phyloP scores from a whole-genome alignment of 805 yeast genomes.

The Wickerhamiella cacticola region DNA sequence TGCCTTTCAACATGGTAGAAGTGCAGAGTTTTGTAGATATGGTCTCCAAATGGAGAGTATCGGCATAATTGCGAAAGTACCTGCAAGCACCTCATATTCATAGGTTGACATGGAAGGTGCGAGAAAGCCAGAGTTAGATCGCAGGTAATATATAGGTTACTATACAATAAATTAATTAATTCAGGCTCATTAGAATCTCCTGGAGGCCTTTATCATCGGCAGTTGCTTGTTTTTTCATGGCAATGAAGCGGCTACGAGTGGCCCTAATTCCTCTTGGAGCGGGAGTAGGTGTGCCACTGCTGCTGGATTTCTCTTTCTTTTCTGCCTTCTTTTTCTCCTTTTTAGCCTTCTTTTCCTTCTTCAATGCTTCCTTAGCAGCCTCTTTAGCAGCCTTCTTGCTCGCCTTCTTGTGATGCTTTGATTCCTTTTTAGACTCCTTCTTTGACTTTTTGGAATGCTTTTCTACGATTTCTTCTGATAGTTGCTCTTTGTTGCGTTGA shows the following conservation, averaged over 20 bases:
- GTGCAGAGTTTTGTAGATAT: too few species aligned
- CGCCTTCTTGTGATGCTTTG: conserved; percentile 27
- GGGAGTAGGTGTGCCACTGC: conserved; percentile 17
- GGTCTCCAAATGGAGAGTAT: too few species aligned
- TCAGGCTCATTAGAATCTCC: conserved; percentile 67
- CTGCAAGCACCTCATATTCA: too few species aligned
- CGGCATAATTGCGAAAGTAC: too few species aligned
- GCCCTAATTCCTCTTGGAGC: conserved; percentile 47
- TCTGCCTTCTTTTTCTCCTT: conserved; percentile 10
- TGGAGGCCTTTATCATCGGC: conserved; percentile 79
- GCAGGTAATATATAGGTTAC: neutral
- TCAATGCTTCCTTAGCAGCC: conserved; percentile 8
- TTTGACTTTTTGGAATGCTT: conserved; percentile 25
- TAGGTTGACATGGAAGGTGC: too few species aligned
- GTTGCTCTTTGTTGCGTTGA: conserved; percentile 23
- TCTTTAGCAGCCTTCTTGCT: conserved; percentile 27
- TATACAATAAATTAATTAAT: neutral
- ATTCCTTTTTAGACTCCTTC: conserved; percentile 24
- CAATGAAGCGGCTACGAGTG: conserved; percentile 76
- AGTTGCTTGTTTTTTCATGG: conserved; percentile 82
- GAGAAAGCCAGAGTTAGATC: neutral
- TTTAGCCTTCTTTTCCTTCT: conserved; percentile 19
- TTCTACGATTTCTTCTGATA: conserved; percentile 23
- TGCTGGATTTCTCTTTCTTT: conserved; percentile 9
- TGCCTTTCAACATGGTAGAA: too few species aligned